Evolutionary conservation across 352 stramenopile species (phyloP).

Genomic region (Pythium grandisporangium): DNA sequence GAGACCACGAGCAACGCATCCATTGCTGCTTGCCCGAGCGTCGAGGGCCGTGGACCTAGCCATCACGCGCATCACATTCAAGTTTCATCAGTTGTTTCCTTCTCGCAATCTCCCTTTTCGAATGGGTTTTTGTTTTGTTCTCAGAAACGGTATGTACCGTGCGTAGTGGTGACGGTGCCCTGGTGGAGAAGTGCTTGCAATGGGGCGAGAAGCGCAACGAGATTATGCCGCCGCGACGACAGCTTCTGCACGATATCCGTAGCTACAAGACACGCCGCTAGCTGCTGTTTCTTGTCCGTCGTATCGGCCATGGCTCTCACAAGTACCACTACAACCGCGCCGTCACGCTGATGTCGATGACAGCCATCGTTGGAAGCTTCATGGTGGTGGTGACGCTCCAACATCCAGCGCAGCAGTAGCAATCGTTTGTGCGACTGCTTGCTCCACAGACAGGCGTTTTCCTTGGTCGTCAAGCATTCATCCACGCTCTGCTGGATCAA

Average conservation of each 20-base stretch:
- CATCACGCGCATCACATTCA: too few relatives aligned
- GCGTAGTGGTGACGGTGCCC: not conserved
- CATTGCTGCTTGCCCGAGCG: slow-evolving; percentile 35
- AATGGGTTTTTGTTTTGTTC: too few relatives aligned
- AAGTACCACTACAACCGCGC: slow-evolving; percentile 24
- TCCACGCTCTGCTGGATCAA: slow-evolving; percentile 30
- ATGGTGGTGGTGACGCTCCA: not conserved
- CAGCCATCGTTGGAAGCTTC: too few relatives aligned
- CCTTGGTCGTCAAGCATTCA: slow-evolving; percentile 29
- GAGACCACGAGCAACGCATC: slow-evolving; percentile 43
- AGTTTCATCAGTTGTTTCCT: too few relatives aligned
- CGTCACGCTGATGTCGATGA: too few relatives aligned
- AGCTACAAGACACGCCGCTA: slow-evolving; percentile 40
- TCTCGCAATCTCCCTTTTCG: too few relatives aligned
- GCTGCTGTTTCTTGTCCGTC: slow-evolving; percentile 33
- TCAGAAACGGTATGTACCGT: not conserved
- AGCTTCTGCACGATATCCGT: slow-evolving; percentile 51
- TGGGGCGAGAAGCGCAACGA: not conserved
- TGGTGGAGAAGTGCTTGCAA: slow-evolving; percentile 1
- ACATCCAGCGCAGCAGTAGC: slow-evolving; percentile 46
- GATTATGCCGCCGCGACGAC: not conserved
- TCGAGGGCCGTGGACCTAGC: slow-evolving; percentile 32
- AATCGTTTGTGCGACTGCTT: slow-evolving; percentile 34
- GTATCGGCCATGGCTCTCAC: slow-evolving; percentile 19
- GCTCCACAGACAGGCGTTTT: slow-evolving; percentile 51